Conservation (phyloP, 768 basidiomycete genomes). For the Boletus patriciae region DNA sequence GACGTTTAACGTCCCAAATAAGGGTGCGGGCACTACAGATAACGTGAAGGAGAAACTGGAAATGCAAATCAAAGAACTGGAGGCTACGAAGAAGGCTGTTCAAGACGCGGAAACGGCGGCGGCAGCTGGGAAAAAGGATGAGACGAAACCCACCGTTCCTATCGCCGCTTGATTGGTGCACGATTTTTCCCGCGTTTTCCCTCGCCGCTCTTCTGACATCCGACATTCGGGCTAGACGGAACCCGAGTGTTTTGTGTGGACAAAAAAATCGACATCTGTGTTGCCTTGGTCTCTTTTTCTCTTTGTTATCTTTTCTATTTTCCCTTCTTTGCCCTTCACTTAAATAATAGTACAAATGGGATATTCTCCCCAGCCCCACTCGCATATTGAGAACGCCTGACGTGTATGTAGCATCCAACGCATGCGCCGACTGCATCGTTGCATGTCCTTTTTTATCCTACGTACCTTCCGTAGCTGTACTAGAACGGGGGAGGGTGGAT, state of each 20-base stretch:
- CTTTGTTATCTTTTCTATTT: slow-evolving; percentile 21
- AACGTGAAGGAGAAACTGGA: slow-evolving; percentile 51
- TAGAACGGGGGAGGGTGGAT: slow-evolving; percentile 10
- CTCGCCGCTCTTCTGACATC: neutral
- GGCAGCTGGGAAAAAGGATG: slow-evolving; percentile 61
- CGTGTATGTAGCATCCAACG: slow-evolving; percentile 25
- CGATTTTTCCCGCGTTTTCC: neutral
- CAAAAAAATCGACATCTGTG: slow-evolving; percentile 18
- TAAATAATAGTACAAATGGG: slow-evolving; percentile 15
- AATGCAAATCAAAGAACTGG: slow-evolving; percentile 60
- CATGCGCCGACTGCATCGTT: slow-evolving; percentile 9
- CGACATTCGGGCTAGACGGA: slow-evolving; percentile 11
- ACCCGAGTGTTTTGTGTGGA: slow-evolving; percentile 7
- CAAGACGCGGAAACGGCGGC: slow-evolving; percentile 61
- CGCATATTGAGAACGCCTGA: slow-evolving; percentile 12
- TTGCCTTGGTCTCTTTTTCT: slow-evolving; percentile 16
- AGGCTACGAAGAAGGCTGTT: slow-evolving; percentile 68
- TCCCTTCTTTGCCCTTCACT: neutral
- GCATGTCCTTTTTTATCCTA: slow-evolving; percentile 7
- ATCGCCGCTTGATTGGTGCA: slow-evolving; percentile 33
- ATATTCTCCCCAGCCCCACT: slow-evolving; percentile 5
- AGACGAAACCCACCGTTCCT: slow-evolving; percentile 45
- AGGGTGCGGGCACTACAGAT: slow-evolving; percentile 22
- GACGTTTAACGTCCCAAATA: slow-evolving; percentile 55
- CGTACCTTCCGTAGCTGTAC: slow-evolving; percentile 15